Evolutionary conservation across 2,329 filamentous ascomycete species (phyloP), one percentile per base, ranked within the genome.

Genomic region (Alternaria sp.): DNA sequence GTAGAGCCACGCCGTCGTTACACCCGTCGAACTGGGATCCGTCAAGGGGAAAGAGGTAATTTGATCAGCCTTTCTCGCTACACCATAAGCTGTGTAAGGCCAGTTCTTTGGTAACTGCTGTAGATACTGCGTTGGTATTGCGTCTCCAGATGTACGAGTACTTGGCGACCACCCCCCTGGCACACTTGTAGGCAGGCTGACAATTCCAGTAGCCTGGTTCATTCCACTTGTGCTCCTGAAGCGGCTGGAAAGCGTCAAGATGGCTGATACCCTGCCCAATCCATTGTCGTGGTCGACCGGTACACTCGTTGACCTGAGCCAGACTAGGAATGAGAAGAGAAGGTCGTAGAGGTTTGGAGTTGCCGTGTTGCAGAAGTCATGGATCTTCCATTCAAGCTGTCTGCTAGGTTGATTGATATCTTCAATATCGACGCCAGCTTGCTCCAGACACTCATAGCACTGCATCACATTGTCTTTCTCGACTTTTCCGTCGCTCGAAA

Each of bases 41-140:
- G 32, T 50, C 11, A 67, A 28, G 5, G 59, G 32, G 16, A 27
- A 57, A 3, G 46, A 59, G 9, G 59, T 53, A 30, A 25, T 54
- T 14, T 20, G n/a, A 11, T 40, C 32, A 2, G 40, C 25, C 14
- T 44, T 32, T 11, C 54, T 20, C 2, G 32, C 51, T 7, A 50
- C 38, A 25, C 44, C 57, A 18, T 61, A 62, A 5, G 9, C 18
- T 11, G 63, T 63, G 22, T 67, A 67, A 6, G 65, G 63, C 65
- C 65, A 66, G 27, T 51, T 20, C 12, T 20, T 5, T 5, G 62
- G 64, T 6, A 65, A 4, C 38, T 68, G 64, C 3, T 58, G 22
- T 14, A 65, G 50, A 25, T 62, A 62, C 22, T 58, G 16, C 10
- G 62, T 50, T n/a, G 60, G 63, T 5, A 59, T 50, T n/a, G 16